Base-by-base conservation (phyloP, 106 monocot species). In the Dioscorea dumetorum region DNA sequence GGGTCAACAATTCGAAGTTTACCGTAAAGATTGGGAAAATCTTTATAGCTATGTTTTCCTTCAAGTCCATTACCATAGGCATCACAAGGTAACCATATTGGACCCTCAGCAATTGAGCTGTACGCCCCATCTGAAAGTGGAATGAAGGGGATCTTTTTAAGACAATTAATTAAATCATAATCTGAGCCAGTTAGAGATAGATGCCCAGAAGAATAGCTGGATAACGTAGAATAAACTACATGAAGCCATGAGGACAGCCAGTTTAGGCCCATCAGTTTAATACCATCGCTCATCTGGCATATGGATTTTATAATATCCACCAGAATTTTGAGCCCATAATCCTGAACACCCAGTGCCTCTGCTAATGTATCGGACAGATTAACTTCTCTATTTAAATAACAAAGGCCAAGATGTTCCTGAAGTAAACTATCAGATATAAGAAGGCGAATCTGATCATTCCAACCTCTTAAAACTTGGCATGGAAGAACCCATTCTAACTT, bases 51-150 rank as follows among this genome's bases (percentile, higher is more conserved):
- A 62, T 83, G 72, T 62, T 72, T 82, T 18, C 76, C 62, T 59
- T 90, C 89, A 60, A 73, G 53, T 60, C 70, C 84, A 70, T 17
- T 22, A 77, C 18, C 61, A 17, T 53, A 70, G 59, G 67, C 50
- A 84, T 87, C 90, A 90, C 78, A 90, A 50, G 97, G 83, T 60
- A 99, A 84, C 99, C 99, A 99, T 53, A 99, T 90, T n/a, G 92
- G 83, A 24, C 90, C 93, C 71, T 93, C 77, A 71, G 76, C 66
- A 28, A 83, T 49, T 24, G 87, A 99, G 58, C 84, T 77, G 67
- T 75, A 87, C 24, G 90, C 83, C 2, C 93, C 87, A 85, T 92
- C 83, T 65, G 90, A 83, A 71, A 99, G 90, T 60, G 93, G 99
- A 77, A 99, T 80, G 50, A 93, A 76, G 23, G 87, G 81, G 60